phyloP scores from a whole-genome alignment of 495 filamentous ascomycete species.

The Neurospora pannonica region DNA sequence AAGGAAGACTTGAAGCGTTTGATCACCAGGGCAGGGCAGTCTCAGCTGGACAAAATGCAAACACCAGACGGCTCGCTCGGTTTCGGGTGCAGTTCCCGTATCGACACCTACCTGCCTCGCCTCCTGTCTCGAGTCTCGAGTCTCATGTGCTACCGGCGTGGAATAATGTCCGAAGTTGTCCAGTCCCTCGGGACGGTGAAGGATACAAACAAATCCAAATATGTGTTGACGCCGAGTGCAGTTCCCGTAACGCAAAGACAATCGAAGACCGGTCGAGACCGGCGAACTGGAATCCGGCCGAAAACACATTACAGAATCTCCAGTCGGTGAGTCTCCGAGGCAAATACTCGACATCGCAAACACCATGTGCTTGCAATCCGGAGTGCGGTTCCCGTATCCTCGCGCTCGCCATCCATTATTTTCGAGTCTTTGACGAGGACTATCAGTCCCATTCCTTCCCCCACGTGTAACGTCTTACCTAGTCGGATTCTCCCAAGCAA shows the following conservation, averaged over 20 bases:
- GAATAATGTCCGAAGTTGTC: background rate
- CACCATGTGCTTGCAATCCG: background rate
- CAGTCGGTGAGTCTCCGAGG: background rate
- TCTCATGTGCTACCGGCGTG: background rate
- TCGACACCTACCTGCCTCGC: background rate
- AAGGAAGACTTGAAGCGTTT: background rate
- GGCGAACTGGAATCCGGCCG: background rate
- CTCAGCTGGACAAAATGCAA: background rate
- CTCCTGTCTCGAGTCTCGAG: background rate
- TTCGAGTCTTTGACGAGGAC: background rate
- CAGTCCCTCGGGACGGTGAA: background rate
- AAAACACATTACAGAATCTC: background rate
- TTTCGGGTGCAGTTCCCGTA: background rate
- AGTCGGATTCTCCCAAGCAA: background rate
- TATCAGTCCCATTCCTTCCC: background rate
- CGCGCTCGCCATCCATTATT: background rate
- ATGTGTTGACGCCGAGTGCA: background rate
- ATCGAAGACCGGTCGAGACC: background rate
- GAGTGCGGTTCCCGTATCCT: background rate
- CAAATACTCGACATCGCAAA: background rate
- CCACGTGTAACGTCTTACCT: background rate
- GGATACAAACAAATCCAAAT: background rate
- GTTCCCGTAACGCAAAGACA: background rate
- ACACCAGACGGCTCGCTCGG: background rate
- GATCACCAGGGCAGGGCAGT: background rate